phyloP scores from a whole-genome alignment of 176 grass and related monocot species.

The Tillandsia leiboldiana region DNA sequence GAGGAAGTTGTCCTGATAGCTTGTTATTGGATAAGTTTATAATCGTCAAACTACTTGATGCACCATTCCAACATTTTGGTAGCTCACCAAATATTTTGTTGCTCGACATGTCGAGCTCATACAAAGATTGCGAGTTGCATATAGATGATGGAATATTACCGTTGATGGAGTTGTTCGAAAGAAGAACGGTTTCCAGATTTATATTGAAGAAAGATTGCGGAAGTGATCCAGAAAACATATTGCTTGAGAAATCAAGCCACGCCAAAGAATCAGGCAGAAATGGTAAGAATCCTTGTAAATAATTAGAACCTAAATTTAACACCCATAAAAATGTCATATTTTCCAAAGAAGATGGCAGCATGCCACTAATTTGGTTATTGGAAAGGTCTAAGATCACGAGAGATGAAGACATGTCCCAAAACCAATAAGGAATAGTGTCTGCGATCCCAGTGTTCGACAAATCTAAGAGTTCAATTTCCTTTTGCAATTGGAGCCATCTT shows the following conservation, averaged over 20 bases:
- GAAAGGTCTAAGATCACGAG: conserved; percentile 7
- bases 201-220: not conserved
- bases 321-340: not conserved
- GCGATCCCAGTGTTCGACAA: conserved; percentile 32
- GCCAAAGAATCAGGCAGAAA: not conserved
- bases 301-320: conserved; percentile 5
- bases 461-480: not conserved
- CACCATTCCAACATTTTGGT: not conserved
- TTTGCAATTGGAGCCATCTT: conserved; percentile 16
- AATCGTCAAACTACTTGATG: not conserved
- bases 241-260: conserved; percentile 4
- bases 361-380: conserved; percentile 13
- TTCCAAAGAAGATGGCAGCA: conserved; percentile 8
- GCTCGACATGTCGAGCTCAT: not conserved
- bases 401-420: conserved; percentile 18
- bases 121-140: not conserved
- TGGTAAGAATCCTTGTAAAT: conserved; percentile 7
- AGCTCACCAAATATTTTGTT: conserved; percentile 17
- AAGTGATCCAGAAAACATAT: not conserved
- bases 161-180: conserved; percentile 16
- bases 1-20: not conserved
- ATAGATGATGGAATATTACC: conserved; percentile 24
- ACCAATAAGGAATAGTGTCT: conserved; percentile 17
- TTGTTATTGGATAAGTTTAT: not conserved
- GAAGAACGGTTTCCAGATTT: not conserved